phyloP scores from a whole-genome alignment of 176 grass and related monocot species.

The Oryza rufipogon region DNA sequence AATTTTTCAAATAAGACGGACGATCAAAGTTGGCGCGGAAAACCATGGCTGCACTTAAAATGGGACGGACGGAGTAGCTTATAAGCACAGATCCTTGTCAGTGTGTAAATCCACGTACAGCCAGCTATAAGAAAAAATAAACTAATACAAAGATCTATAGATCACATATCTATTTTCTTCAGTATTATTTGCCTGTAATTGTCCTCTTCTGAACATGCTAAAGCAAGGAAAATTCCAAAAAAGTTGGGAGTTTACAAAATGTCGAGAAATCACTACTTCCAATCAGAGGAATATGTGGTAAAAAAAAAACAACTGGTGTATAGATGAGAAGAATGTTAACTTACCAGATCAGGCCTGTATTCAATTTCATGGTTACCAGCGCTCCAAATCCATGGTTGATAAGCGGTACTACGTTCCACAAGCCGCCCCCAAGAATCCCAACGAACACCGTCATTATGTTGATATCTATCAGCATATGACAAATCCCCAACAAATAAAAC shows the following conservation, averaged over 20 bases:
- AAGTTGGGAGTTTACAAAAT: not conserved
- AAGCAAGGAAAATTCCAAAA: constrained; percentile 17
- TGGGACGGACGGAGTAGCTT: not conserved
- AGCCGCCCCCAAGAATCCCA: constrained; percentile 93
- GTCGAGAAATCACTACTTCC: not conserved
- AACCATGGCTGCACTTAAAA: too few relatives aligned
- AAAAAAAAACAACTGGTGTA: not conserved
- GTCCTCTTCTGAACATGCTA: constrained; percentile 13
- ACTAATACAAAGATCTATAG: not conserved
- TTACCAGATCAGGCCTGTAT: constrained; percentile 93
- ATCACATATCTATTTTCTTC: not conserved
- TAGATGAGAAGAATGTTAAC: constrained; percentile 14
- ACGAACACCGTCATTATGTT: constrained; percentile 81
- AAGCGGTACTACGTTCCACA: constrained; percentile 77
- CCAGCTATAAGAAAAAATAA: not conserved
- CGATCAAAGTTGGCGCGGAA: too few relatives aligned
- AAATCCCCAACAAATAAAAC: constrained; percentile 90
- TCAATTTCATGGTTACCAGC: constrained; percentile 99
- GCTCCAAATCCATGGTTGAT: constrained; percentile 92
- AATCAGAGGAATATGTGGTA: not conserved
- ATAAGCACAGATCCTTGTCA: constrained; percentile 1
- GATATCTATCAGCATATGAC: constrained; percentile 92
- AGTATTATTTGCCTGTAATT: not conserved
- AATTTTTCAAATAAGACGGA: too few relatives aligned
- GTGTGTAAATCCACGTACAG: not conserved